phyloP scores from a whole-genome alignment of 176 grass and related monocot genomes.

The Poa pratensis region DNA sequence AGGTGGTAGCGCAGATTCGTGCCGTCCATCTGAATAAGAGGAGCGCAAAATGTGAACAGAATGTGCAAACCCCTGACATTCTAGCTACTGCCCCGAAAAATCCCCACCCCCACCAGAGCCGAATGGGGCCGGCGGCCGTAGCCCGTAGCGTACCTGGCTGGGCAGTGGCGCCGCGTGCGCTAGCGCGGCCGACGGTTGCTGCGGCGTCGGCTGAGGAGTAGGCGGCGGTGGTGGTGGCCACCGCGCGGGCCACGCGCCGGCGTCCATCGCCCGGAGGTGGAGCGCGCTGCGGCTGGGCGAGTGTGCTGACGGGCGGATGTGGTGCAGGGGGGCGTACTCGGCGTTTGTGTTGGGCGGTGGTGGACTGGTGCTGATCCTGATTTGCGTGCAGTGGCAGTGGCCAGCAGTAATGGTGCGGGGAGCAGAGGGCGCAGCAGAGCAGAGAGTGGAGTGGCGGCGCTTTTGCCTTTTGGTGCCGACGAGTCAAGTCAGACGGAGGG shows the following conservation, averaged over 20 bases:
- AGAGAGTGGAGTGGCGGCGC: background rate
- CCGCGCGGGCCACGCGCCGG: slow-evolving; percentile 52
- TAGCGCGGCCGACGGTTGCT: background rate
- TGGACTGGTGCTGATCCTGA: background rate
- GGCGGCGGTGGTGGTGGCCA: slow-evolving; percentile 22
- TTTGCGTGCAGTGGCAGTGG: background rate
- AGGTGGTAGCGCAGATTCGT: slow-evolving; percentile 45
- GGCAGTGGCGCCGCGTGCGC: slow-evolving; percentile 22
- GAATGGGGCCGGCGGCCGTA: background rate
- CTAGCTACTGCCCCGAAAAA: slow-evolving; percentile 17
- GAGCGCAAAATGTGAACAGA: background rate
- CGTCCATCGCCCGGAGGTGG: slow-evolving; percentile 44
- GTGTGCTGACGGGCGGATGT: background rate
- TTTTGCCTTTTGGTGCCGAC: background rate
- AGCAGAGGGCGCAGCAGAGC: slow-evolving; percentile 17
- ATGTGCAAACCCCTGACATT: background rate
- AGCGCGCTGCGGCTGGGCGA: background rate
- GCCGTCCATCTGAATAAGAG: slow-evolving; percentile 46
- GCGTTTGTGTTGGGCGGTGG: background rate
- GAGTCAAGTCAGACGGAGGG: too few species aligned
- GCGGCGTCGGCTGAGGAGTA: background rate
- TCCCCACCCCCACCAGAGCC: background rate
- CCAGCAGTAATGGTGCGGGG: background rate
- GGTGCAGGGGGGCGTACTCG: background rate
- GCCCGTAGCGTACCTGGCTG: slow-evolving; percentile 26